These are phyloP conservation scores for Yamadazyma kanchanaburiensis DNA, from an alignment of 1,139 yeast species.

Conservation along the genomic window DNA sequence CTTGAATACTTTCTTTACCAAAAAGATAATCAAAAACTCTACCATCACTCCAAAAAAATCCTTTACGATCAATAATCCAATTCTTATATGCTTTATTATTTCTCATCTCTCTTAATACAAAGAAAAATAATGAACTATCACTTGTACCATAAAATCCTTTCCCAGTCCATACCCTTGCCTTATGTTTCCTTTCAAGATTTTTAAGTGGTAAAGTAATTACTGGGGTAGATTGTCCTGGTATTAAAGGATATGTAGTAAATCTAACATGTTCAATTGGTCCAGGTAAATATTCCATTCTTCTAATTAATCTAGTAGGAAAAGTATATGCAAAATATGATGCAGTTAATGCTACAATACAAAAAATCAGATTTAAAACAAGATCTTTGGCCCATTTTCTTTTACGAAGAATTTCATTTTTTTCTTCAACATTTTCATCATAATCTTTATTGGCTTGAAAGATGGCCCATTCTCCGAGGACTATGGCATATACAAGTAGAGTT, in stretches of 20 bases:
- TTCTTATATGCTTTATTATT: conserved; percentile 46
- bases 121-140: conserved; percentile 70
- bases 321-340: conserved; percentile 45
- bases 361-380: conserved; percentile 24
- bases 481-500: conserved; percentile 64
- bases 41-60: conserved; percentile 91
- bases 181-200: conserved; percentile 52
- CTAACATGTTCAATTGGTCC: conserved; percentile 51
- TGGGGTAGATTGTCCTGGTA: conserved; percentile 79
- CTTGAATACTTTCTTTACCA: conserved; percentile 73
- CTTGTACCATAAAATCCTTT: conserved; percentile 85
- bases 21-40: conserved; percentile 76
- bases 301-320: conserved; percentile 64
- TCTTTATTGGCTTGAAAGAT: conserved; percentile 53
- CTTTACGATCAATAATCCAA: conserved; percentile 81
- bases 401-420: conserved; percentile 29
- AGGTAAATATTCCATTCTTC: conserved; percentile 78
- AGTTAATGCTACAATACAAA: conserved; percentile 36
- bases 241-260: conserved; percentile 69
- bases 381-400: conserved; percentile 38
- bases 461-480: conserved; percentile 59
- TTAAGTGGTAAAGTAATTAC: conserved; percentile 64
- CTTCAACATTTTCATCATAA: conserved; percentile 56
- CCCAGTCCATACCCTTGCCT: conserved; percentile 76
- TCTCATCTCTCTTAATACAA: conserved; percentile 56